These are phyloP conservation scores for Loxodes magnus DNA, from an alignment of 73 alveolate species.

Conservation along the genomic window DNA sequence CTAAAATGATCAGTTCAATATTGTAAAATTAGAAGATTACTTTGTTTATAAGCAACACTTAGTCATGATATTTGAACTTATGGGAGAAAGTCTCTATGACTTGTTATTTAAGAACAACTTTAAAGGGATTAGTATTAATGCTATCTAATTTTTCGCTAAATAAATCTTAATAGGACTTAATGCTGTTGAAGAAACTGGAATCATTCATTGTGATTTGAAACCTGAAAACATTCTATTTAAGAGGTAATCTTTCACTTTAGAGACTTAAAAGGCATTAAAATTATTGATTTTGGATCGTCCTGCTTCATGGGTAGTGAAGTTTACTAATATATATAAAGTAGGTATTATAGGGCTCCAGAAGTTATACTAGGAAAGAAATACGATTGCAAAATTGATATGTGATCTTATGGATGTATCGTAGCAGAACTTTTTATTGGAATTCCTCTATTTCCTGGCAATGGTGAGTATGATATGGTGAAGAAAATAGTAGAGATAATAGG, in stretches of 20 bases:
- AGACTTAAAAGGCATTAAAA: conserved; percentile 55
- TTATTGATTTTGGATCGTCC: conserved; percentile 78
- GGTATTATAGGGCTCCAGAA: conserved; percentile 95
- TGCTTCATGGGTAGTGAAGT: conserved; percentile 52
- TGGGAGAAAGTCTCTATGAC: conserved; percentile 58
- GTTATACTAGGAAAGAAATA: conserved; percentile 86
- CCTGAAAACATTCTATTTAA: conserved; percentile 70
- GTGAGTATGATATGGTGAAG: conserved; percentile 61
- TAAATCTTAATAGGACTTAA: conserved; percentile 43
- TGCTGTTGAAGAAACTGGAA: conserved; percentile 28
- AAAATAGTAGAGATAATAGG: conserved; percentile 70
- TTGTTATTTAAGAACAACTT: conserved; percentile 47
- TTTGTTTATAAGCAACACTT: conserved; percentile 40
- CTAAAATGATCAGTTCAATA: conserved; percentile 23
- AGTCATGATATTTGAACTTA: conserved; percentile 48
- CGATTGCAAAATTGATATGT: conserved; percentile 87
- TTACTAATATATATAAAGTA: conserved; percentile 73
- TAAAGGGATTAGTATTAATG: conserved; percentile 49
- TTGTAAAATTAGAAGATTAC: conserved; percentile 33
- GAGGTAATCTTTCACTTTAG: conserved; percentile 32
- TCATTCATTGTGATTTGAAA: conserved; percentile 76
- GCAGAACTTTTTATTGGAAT: conserved; percentile 76
- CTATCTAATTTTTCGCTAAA: conserved; percentile 50
- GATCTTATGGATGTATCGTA: conserved; percentile 92
- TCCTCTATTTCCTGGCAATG: conserved; percentile 85